A percentile compares a stretch with the other conserved stretches of the same genome.
Conservation (phyloP, 2,329 filamentous ascomycete genomes). For the Didymella segeticola region DNA sequence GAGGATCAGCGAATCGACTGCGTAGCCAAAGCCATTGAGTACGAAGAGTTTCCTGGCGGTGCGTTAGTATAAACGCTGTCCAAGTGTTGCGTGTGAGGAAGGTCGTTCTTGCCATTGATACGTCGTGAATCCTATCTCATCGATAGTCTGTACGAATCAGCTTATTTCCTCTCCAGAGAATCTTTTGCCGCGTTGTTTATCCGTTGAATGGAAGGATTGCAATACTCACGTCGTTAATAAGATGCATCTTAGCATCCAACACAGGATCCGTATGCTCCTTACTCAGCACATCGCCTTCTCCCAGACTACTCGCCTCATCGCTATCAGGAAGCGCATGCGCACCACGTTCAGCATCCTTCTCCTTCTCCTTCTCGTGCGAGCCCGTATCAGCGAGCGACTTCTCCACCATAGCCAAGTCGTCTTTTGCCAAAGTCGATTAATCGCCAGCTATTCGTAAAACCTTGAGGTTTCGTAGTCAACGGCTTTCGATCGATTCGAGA, state of each 20-base stretch:
- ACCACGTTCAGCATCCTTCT: constrained; percentile 17
- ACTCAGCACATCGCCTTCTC: constrained; percentile 61
- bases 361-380: too few relatives aligned
- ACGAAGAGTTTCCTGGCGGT: constrained; percentile 58
- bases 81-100: too few relatives aligned
- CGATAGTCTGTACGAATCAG: constrained; percentile 50
- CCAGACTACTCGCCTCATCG: constrained; percentile 22
- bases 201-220: not conserved
- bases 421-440: too few relatives aligned
- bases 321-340: not conserved
- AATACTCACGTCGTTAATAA: constrained; percentile 68
- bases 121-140: constrained; percentile 60
- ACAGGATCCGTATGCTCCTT: constrained; percentile 67
- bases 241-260: constrained; percentile 70
- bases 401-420: constrained; percentile 3
- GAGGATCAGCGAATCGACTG: constrained; percentile 63
- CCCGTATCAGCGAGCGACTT: too few relatives aligned
- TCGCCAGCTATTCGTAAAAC: not conserved
- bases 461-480: not conserved
- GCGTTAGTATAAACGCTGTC: not conserved
- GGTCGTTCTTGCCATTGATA: constrained; percentile 56
- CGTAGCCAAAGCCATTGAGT: constrained; percentile 68
- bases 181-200: too few relatives aligned
- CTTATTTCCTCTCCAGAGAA: too few relatives aligned
- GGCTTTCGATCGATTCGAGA: too few relatives aligned